These are phyloP conservation scores for Russula emetica DNA, from an alignment of 768 basidiomycete species.

Conservation along the genomic window DNA sequence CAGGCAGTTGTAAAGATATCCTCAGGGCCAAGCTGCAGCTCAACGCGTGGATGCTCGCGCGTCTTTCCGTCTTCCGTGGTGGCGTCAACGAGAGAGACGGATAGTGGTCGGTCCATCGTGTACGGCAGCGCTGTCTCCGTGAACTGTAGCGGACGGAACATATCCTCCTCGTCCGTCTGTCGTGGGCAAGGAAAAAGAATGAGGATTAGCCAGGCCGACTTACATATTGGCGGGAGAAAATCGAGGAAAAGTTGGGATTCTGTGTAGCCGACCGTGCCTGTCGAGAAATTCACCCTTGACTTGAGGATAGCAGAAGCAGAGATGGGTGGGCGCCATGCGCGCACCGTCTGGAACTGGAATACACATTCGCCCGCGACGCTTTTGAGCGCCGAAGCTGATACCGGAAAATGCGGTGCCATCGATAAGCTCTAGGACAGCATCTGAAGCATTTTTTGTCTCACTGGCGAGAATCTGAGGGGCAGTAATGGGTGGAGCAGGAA, in stretches of 20 bases:
- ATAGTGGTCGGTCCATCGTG: constrained; percentile 53
- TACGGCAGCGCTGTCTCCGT: constrained; percentile 31
- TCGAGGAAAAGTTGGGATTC: too few species aligned
- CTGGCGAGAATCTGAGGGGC: constrained; percentile 32
- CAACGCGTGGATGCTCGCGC: constrained; percentile 43
- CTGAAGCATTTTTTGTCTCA: constrained; percentile 33
- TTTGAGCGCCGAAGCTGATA: constrained; percentile 91
- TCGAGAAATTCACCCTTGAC: constrained; percentile 26
- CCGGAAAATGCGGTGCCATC: constrained; percentile 89
- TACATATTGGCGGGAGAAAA: too few species aligned
- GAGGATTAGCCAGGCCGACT: too few species aligned
- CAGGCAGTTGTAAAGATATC: constrained; percentile 86
- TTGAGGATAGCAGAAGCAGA: constrained; percentile 14
- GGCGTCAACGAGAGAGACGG: constrained; percentile 39
- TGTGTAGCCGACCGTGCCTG: constrained; percentile 99
- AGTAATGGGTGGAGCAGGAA: constrained; percentile 37
- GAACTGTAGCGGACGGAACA: constrained; percentile 89
- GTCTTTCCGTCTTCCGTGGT: constrained; percentile 28
- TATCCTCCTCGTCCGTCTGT: constrained; percentile 97
- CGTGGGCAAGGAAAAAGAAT: not conserved
- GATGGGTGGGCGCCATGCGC: constrained; percentile 30
- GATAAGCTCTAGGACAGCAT: constrained; percentile 80
- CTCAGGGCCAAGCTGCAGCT: constrained; percentile 61
- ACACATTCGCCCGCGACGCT: constrained; percentile 97
- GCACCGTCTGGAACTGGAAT: constrained; percentile 99